A percentile compares a stretch with the other conserved stretches of the same genome.
These are phyloP conservation scores for Penicillium manginii DNA, from an alignment of 495 filamentous ascomycete genomes.

Conservation along the genomic window DNA sequence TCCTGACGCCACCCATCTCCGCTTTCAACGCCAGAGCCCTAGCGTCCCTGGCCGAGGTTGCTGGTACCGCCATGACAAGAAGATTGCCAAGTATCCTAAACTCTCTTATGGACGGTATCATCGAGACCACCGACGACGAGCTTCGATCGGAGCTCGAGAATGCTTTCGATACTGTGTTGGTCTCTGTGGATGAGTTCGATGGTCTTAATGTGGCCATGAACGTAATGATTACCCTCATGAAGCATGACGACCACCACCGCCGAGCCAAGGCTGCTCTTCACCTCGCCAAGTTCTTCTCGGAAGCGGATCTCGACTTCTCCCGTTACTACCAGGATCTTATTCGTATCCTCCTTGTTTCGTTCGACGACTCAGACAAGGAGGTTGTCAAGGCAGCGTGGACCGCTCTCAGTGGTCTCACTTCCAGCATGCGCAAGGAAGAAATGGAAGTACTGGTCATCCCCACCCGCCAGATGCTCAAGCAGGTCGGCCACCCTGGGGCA, in stretches of 20 bases:
- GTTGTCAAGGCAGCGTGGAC: conserved; percentile 94
- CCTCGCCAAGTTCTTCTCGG: conserved; percentile 85
- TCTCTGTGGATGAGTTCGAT: conserved; percentile 94
- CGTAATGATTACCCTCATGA: conserved; percentile 81
- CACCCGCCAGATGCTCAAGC: conserved; percentile 79
- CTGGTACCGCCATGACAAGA: conserved; percentile 84
- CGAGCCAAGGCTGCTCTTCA: conserved; percentile 77
- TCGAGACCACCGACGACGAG: conserved; percentile 74
- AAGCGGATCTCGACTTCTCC: conserved; percentile 83
- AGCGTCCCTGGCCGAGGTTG: conserved; percentile 89
- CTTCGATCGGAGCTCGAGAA: conserved; percentile 72
- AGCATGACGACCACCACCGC: conserved; percentile 88
- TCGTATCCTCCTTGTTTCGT: conserved; percentile 83
- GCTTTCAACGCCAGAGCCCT: conserved; percentile 93
- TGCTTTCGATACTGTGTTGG: conserved; percentile 84
- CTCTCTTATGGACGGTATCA: conserved; percentile 88
- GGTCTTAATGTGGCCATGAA: conserved; percentile 94
- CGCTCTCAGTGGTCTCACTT: conserved; percentile 84
- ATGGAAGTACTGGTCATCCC: conserved; percentile 94
- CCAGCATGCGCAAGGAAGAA: conserved; percentile 91
- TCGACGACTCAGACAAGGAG: conserved; percentile 80
- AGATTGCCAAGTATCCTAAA: conserved; percentile 88
- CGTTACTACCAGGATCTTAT: conserved; percentile 94
- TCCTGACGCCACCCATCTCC: conserved; percentile 87
- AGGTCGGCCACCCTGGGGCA: conserved; percentile 84